These are phyloP conservation scores for Alternaria rosae DNA, from an alignment of 2,329 filamentous ascomycete species.

Conservation along the genomic window DNA sequence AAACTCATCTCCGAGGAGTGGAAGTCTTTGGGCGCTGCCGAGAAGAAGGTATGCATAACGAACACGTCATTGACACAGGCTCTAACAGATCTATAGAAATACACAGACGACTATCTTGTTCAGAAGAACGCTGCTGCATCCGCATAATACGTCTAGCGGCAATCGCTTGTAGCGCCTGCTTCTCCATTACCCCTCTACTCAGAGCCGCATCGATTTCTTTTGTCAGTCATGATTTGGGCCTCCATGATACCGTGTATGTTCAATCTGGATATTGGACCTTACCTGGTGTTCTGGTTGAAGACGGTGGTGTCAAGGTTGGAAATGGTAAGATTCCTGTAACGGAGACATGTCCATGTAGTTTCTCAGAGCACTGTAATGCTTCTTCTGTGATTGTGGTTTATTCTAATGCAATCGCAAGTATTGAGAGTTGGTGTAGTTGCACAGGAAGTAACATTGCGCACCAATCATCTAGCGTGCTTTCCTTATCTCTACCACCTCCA, in stretches of 20 bases:
- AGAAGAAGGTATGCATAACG: constrained; percentile 56
- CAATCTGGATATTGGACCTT: constrained; percentile 26
- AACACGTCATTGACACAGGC: not conserved
- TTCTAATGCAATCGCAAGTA: not conserved
- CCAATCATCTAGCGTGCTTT: constrained; percentile 19
- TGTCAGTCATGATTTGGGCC: not conserved
- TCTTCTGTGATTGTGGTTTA: not conserved
- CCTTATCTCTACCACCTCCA: constrained; percentile 25
- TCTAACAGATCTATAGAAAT: constrained; percentile 41
- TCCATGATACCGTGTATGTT: constrained; percentile 10
- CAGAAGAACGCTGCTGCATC: not conserved
- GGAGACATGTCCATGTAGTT: constrained; percentile 1
- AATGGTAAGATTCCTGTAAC: not conserved
- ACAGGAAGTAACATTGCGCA: constrained; percentile 5
- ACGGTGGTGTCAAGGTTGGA: not conserved
- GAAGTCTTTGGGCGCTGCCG: constrained; percentile 54
- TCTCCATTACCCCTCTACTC: not conserved
- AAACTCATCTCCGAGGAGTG: constrained; percentile 58
- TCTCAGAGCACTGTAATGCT: not conserved
- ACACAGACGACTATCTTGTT: constrained; percentile 36
- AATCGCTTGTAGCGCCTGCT: constrained; percentile 1
- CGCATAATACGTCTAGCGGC: not conserved
- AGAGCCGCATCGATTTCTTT: constrained; percentile 8
- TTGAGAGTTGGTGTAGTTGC: not conserved
- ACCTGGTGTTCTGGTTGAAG: not conserved